Conservation (phyloP, 257 asterid species). For the Cynanchum wilfordii region DNA sequence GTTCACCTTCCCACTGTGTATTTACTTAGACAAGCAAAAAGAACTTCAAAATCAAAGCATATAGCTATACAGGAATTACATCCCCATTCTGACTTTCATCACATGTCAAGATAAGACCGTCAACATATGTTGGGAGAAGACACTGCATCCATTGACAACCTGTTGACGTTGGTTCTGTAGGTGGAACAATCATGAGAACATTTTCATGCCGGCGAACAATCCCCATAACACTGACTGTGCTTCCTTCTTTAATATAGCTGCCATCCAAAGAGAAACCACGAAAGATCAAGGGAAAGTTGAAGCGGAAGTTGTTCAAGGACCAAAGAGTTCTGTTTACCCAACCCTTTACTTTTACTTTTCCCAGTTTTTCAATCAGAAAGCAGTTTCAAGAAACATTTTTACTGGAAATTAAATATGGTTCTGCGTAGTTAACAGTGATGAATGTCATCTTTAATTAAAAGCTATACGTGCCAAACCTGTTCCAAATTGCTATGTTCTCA, state of each 20-base stretch:
- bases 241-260: slow-evolving; percentile 63
- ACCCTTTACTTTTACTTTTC: background rate
- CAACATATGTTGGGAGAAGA: slow-evolving; percentile 39
- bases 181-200: slow-evolving; percentile 58
- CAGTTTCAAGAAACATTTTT: background rate
- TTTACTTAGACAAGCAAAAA: slow-evolving; percentile 7
- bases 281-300: background rate
- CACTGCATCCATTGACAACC: slow-evolving; percentile 43
- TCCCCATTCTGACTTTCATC: slow-evolving; percentile 33
- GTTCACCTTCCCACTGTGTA: slow-evolving; percentile 12
- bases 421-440: background rate
- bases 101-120: slow-evolving; percentile 38
- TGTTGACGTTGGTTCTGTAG: slow-evolving; percentile 43
- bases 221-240: slow-evolving; percentile 59
- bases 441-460: background rate
- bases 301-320: background rate
- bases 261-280: slow-evolving; percentile 7
- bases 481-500: background rate
- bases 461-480: background rate
- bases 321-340: background rate
- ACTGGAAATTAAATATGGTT: background rate
- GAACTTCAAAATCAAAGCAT: background rate
- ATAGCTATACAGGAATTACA: slow-evolving; percentile 47
- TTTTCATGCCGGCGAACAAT: slow-evolving; percentile 46
- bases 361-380: background rate